Evolutionary conservation across 108 stramenopile genomes (phyloP), one percentile per base, ranked within the genome.

Genomic region (Craspedostauros australis): DNA sequence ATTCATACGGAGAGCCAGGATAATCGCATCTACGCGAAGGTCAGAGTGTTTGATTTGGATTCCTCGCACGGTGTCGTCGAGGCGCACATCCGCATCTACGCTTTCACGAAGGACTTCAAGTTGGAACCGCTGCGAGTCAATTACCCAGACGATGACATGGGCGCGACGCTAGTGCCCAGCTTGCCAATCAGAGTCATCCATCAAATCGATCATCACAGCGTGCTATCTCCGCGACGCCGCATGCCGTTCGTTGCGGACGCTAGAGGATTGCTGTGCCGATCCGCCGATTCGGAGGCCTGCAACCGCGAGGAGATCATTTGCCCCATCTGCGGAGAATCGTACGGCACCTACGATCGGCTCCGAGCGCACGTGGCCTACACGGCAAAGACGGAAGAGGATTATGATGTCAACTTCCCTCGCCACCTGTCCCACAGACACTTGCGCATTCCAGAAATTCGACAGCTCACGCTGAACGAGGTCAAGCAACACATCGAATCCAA

Each of bases 31-130:
- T 49, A 32, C 26, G 46, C 31, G 0, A 27, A 31, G 5, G 30
- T 79, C 19, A 75, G 79, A 16, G 54, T 88, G 22, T 88, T 72
- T 47, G 93, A 94, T 46, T 46, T 82, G 5, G 85, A 87, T 57
- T 50, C 73, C 21, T 50, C 46, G 20, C 69, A 79, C 30, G 85
- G 82, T 7, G 57, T 91, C 14, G 87, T 95, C 25, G 93, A 95
- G 50, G 80, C 87, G 2, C 93, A 95, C 66, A 79, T 82, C 38
- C 82, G 89, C 31, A 54, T 89, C 28, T 95, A 95, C 53, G 67
- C 84, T 11, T 61, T 64, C 36, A 66, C 64, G 41, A 39, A 65
- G 22, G 54, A 61, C 41, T 68, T 79, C 20, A 46, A 73, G 11
- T 41, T 76, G 40, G 66, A 73, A 39, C 47, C 60, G 16, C 62